Evolutionary conservation across 441 rosid species (phyloP), one percentile per base, ranked within the genome.

Genomic region (Populus hybrid): DNA sequence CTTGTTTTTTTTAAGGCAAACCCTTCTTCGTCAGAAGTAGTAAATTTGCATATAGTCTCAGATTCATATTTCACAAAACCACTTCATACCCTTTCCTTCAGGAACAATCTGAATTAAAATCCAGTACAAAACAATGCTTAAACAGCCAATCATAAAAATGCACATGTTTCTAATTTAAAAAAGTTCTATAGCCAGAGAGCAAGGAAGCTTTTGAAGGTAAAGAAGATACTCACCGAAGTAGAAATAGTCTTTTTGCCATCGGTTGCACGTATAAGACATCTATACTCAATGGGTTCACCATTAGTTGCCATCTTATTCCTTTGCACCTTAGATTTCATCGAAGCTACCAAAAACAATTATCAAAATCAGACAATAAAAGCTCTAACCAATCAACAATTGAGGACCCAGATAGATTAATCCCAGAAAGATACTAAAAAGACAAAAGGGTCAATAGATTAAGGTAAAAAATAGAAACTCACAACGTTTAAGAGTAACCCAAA

Each of bases 401-500:
- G 71, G 28, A 10, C 57, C 9, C n/a, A 40, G 72, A 42, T 53
- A 75, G 10, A 66, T 9, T 3, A 24, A 28, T 9, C 23, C 50
- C 26, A 40, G 67, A 66, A 18, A 70, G 59, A 63, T 10, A 53
- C 6, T 2, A 28, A 6, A 10, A 65, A 19, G 70, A 67, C 61
- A 63, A 14, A 59, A 34, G 63, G 12, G n/a, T 68, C 23, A 5
- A 59, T 40, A 28, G 21, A 70, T 34, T 14, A 16, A 6, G 42
- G 26, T 0, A 24, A 26, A 24, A 36, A 67, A 35, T 24, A 0
- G 57, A 75, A 21, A 36, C 77, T 84, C 85, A 92, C 98, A 94
- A 86, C 98, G 79, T 79, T 90, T 94, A 71, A 95, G 87, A 70
- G 98, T 95, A 73, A 95, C 97, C 99, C 99, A 95, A 46, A 95